These are phyloP conservation scores for Lepidium campestre DNA, from an alignment of 441 rosid species.

Conservation along the genomic window DNA sequence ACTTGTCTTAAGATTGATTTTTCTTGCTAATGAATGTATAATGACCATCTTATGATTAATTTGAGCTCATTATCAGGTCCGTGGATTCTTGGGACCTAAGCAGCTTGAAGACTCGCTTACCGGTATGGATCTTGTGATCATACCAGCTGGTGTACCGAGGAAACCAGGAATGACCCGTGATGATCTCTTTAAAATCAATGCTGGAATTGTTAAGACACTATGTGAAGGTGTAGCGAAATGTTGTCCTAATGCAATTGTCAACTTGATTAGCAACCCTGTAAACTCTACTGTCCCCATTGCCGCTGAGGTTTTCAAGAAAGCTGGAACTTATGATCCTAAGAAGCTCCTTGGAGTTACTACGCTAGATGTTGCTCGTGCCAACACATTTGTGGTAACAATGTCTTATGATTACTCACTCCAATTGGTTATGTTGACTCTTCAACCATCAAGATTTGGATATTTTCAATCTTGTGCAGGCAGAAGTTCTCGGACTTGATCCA, in stretches of 20 bases:
- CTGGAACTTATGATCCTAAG: conserved; percentile 84
- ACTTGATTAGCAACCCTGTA: conserved; percentile 84
- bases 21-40: background rate
- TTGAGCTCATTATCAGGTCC: conserved; percentile 42
- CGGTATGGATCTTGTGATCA: conserved; percentile 85
- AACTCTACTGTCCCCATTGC: conserved; percentile 90
- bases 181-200: conserved; percentile 88
- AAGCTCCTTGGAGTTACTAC: conserved; percentile 76
- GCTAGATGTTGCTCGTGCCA: conserved; percentile 85
- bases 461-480: conserved; percentile 44
- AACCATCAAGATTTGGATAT: background rate
- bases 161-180: conserved; percentile 97
- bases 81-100: conserved; percentile 73
- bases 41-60: background rate
- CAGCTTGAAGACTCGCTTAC: conserved; percentile 71
- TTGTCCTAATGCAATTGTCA: conserved; percentile 71
- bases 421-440: background rate
- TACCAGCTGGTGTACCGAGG: conserved; percentile 93
- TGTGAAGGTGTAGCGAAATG: conserved; percentile 72
- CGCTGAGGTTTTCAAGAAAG: conserved; percentile 81
- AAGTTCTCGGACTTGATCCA: conserved; percentile 67
- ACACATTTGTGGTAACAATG: conserved; percentile 73
- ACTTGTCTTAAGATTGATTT: background rate
- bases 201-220: conserved; percentile 78
- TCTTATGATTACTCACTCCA: background rate